These are phyloP conservation scores for Clarkia xantiana DNA, from an alignment of 345 rosid genomes.

Conservation along the genomic window DNA sequence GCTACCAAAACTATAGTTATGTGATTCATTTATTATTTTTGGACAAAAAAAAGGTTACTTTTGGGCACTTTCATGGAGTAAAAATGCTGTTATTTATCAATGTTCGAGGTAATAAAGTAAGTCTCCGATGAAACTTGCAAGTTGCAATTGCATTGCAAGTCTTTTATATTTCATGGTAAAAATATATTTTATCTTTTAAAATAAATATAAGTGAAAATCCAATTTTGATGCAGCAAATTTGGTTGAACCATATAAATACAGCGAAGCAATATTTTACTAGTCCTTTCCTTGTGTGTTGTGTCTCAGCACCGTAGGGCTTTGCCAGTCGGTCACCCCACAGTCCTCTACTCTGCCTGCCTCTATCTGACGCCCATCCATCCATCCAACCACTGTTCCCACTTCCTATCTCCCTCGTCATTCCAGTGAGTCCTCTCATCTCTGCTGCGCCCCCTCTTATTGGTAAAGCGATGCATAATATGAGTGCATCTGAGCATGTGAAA, in stretches of 20 bases:
- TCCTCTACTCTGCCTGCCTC: background rate
- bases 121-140: background rate
- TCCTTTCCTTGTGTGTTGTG: background rate
- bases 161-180: background rate
- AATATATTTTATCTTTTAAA: no score
- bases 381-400: constrained; percentile 3
- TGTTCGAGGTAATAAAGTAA: background rate
- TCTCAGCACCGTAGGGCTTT: constrained; percentile 1
- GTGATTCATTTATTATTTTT: no score
- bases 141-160: no score
- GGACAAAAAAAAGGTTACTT: no score
- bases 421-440: no score
- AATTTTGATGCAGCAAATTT: background rate
- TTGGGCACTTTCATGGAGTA: no score
- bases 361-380: background rate
- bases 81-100: no score
- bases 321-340: no score
- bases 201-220: constrained; percentile 1
- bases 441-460: background rate
- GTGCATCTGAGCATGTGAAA: background rate
- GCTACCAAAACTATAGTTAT: no score
- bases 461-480: background rate
- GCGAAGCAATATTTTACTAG: background rate
- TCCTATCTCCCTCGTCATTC: background rate
- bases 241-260: background rate